Base-by-base conservation (phyloP, 768 basidiomycete species). In the Pholiota microspora region DNA sequence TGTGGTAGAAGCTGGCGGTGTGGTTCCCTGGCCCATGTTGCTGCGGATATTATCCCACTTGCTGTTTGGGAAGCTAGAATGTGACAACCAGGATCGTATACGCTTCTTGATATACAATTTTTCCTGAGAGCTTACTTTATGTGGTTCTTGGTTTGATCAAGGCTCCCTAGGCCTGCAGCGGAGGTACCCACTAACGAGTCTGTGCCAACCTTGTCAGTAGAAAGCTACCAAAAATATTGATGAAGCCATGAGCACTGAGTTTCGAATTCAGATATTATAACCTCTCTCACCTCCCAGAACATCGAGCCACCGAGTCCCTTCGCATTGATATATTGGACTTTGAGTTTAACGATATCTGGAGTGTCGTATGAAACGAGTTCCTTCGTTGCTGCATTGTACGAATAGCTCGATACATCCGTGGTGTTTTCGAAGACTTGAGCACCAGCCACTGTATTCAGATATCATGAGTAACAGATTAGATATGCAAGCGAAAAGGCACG, bases 321-420 rank as follows among this genome's bases (percentile, higher is more conserved):
- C 3, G 75, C 66, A 36, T 73, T 72, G 56, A 89, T 79, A 62
- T 92, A 92, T 49, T 84, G 76, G 2, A 83, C 81, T 69, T 94
- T 94, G 61, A 78, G 60, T 50, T 69, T 75, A 49, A 80, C 82
- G 60, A 91, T 84, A 59, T 82, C 72, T 15, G 88, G 88, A 0
- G 81, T 84, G 64, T 94, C 92, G 68, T 91, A 92, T 3, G 83
- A 85, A 28, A 92, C 84, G 23, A 92, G 76, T 63, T 89, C 87
- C 53, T 71, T 69, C 61, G 77, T 86, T n/a, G 71, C 58, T 3
- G 82, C 64, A 66, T 92, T 83, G 69, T 91, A 93, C 10, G 87
- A 87, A 68, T 91, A 92, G 59, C 85, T 85, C 9, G 87, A 77
- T n/a, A 90, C 82, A 54, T 88, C 82, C 4, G 75, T 79, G 3